Evolutionary conservation across 1,284 basidiomycete species (phyloP), one percentile per base, ranked within the genome.

Genomic region (Boletus albobrunnescens): DNA sequence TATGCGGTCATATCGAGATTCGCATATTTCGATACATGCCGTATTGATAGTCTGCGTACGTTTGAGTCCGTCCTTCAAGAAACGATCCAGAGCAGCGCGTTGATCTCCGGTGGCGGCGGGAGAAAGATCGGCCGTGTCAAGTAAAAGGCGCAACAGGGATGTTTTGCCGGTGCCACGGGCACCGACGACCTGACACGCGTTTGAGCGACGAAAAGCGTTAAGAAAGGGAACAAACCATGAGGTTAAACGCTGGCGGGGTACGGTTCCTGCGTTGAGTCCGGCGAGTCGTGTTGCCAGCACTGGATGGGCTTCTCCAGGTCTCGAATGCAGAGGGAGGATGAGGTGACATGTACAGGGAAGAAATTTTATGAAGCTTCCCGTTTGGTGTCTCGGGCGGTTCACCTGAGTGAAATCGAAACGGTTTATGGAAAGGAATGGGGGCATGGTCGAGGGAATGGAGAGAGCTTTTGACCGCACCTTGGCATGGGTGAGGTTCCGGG

Each of bases 131-230:
- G 87, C 84, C 8, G 86, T 89, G 56, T 88, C 84, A 26, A 86
- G 72, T 41, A 87, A 69, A 44, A 86, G 71, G 23, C 82, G 78
- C 30, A 87, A 71, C 6, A 86, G 72, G 24, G 83, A 87, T 1
- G 82, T 87, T 70, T 91, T 91, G 43, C 87, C 87, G 3, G 84
- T 87, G 44, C 84, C 82, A 60, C 79, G 78, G n/a, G 78, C 81
- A 46, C 87, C 87, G 28, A 80, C 86, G 42, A 90, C 84, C 86
- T 89, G 54, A 36, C 22, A 28, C 39, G 27, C 19, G 16, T 49
- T 30, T 52, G 39, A 53, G 39, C 22, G 20, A 47, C 33, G 11
- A 41, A 20, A 19, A 3, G 10, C 3, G 6, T 10, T 11, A 20
- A 19, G 13, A 13, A 24, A 22, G 8, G 23, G 26, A 16, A 49